phyloP scores from a whole-genome alignment of 768 basidiomycete species.

The Lactarius psammicola region DNA sequence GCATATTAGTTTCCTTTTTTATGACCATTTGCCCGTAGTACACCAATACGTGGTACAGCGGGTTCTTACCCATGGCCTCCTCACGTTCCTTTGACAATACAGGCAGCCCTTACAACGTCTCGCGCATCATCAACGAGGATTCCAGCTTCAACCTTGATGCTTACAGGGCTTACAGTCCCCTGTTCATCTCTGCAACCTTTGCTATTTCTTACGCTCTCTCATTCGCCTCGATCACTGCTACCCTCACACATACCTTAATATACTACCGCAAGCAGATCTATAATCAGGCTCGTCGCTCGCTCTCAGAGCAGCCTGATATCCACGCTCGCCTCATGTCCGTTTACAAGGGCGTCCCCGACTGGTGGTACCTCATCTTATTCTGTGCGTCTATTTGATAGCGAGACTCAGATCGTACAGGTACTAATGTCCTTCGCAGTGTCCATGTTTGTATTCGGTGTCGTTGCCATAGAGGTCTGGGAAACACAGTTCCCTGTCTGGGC shows the following conservation, averaged over 20 bases:
- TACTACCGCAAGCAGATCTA: constrained; percentile 81
- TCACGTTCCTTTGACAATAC: constrained; percentile 67
- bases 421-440: constrained; percentile 29
- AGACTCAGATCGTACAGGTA: neutral
- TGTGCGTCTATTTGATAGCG: constrained; percentile 17
- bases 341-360: constrained; percentile 69
- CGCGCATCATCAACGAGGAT: constrained; percentile 52
- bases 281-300: constrained; percentile 63
- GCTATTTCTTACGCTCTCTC: constrained; percentile 78
- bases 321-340: constrained; percentile 80
- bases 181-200: constrained; percentile 67
- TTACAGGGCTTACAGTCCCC: constrained; percentile 57
- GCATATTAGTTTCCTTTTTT: neutral
- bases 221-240: constrained; percentile 77
- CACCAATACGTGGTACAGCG: constrained; percentile 53
- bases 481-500: constrained; percentile 71
- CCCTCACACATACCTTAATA: constrained; percentile 65
- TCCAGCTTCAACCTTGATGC: constrained; percentile 53
- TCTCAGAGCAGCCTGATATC: constrained; percentile 80
- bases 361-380: constrained; percentile 74
- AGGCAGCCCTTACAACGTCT: constrained; percentile 64
- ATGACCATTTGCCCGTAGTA: constrained; percentile 37
- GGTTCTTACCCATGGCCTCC: constrained; percentile 5
- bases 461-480: constrained; percentile 70
- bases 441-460: constrained; percentile 66